Evolutionary conservation across 2,329 filamentous ascomycete genomes (phyloP), one percentile per base, ranked within the genome.

Genomic region (Neopestalotiopsis rosae): DNA sequence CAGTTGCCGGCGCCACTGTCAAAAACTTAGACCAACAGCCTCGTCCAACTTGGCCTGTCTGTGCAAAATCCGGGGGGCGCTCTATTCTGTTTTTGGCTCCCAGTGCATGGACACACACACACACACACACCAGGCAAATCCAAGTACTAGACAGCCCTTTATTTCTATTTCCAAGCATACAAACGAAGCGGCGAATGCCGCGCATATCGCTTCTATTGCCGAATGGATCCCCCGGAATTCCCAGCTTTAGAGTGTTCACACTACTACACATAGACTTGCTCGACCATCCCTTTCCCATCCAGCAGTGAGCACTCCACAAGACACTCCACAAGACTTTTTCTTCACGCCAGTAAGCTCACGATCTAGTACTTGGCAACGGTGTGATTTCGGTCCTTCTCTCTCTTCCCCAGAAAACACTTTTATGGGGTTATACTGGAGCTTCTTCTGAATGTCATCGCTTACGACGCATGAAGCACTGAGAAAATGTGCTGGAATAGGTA

Each of bases 331-430:
- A 17, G 45, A 52, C 45, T 52, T n/a, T 20, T 63, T 38, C 62
- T 52, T 40, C 38, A 65, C 20, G 24, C 38, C 30, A 65, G 30
- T 65, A n/a, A 32, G 63, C 24, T 28, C 45, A 52, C 45, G 45
- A 52, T 52, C 17, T 17, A 20, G 45, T 52, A 52, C 45, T 52
- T 52, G 45, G 45, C 45, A 24, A 38, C 63, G 63, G 63, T 66
- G 42, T 66, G 63, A 66, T 66, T 49, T 66, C 63, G 63, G 63
- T 66, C 34, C 63, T 66, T n/a, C 28, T 66, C n/a, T 34, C 34
- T 14, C 20, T 42, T 24, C 59, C 30, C 59, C 28, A 34, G 30
- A 62, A 40, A 62, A 62, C 28, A 20, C 45, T 52, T 52, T 38
- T 62, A 62, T 62, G 59, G 59, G 32, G 34, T 34, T 62, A 34